A percentile compares a stretch with the other conserved stretches of the same genome.
These are phyloP conservation scores for Fusarium oxysporum DNA, from an alignment of 2,329 filamentous ascomycete species.

Conservation along the genomic window DNA sequence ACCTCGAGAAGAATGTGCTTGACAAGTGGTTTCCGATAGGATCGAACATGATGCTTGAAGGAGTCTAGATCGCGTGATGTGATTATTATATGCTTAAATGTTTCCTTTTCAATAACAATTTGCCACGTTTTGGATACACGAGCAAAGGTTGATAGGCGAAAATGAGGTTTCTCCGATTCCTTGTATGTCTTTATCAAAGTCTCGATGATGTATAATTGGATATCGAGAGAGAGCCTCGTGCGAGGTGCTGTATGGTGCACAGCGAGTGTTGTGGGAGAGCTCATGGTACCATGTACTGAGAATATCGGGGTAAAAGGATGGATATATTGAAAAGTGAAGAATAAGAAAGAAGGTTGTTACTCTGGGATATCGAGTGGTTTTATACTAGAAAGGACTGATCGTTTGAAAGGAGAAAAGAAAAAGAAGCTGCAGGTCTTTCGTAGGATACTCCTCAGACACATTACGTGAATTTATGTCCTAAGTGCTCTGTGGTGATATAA, in stretches of 20 bases:
- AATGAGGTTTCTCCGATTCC: accelerated
- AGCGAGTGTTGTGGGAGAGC: neutral
- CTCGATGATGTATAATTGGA: neutral
- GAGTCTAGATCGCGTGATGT: neutral
- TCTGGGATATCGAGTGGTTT: neutral
- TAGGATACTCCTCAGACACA: too few species aligned
- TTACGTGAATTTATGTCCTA: too few species aligned
- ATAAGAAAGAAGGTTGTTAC: too few species aligned
- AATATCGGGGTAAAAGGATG: neutral
- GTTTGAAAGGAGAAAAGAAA: too few species aligned
- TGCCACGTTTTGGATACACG: slow-evolving; percentile 22
- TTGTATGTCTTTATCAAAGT: neutral
- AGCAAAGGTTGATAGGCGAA: neutral
- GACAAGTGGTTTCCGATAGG: neutral
- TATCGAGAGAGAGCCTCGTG: neutral
- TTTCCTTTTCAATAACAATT: slow-evolving; percentile 1
- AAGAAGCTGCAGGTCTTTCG: neutral
- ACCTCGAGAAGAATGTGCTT: slow-evolving; percentile 20
- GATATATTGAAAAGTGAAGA: accelerated
- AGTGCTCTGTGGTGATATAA: too few species aligned
- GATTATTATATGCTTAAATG: slow-evolving; percentile 1
- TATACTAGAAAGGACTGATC: accelerated
- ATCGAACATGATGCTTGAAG: neutral
- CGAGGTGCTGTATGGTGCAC: accelerated
- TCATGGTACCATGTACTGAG: neutral